phyloP scores from a whole-genome alignment of 1,284 basidiomycete genomes.

The Filobasidium uniguttulatum region DNA sequence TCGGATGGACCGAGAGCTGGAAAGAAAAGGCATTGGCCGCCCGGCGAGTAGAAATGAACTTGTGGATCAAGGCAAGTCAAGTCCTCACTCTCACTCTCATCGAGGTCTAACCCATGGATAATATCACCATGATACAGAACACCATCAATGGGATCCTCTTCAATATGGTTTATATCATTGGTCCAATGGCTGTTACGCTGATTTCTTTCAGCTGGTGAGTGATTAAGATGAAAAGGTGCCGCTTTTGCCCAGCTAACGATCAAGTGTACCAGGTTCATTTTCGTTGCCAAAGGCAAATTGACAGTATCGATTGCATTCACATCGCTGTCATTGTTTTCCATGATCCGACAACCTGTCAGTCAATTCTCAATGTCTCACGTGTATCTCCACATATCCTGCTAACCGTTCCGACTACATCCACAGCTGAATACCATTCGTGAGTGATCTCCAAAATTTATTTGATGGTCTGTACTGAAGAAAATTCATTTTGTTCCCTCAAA shows the following conservation, averaged over 20 bases:
- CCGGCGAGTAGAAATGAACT: slow-evolving; percentile 28
- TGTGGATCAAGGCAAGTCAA: slow-evolving; percentile 18
- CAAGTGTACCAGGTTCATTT: slow-evolving; percentile 24
- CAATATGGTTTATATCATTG: slow-evolving; percentile 23
- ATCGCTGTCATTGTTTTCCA: slow-evolving; percentile 35
- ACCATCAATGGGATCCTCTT: slow-evolving; percentile 8
- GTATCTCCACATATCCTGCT: too few species aligned
- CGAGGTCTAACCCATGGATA: too few species aligned
- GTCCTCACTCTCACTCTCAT: slow-evolving; percentile 9
- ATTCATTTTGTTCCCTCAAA: too few species aligned
- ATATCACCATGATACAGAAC: too few species aligned
- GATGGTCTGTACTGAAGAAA: too few species aligned
- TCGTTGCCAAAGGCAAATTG: slow-evolving; percentile 33
- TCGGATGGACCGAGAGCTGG: slow-evolving; percentile 37
- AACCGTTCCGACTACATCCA: not conserved
- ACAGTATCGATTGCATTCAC: slow-evolving; percentile 38
- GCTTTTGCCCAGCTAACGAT: not conserved
- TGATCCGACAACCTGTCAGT: slow-evolving; percentile 43
- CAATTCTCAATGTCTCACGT: too few species aligned
- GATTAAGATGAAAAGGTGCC: too few species aligned
- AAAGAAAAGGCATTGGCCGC: slow-evolving; percentile 30
- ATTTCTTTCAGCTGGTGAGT: slow-evolving; percentile 34
- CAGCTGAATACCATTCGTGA: slow-evolving; percentile 50
- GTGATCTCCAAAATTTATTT: slow-evolving; percentile 1
- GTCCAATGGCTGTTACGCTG: slow-evolving; percentile 34